Base-by-base conservation (phyloP, 805 yeast species). In the Wickerhamomyces chambardii region DNA sequence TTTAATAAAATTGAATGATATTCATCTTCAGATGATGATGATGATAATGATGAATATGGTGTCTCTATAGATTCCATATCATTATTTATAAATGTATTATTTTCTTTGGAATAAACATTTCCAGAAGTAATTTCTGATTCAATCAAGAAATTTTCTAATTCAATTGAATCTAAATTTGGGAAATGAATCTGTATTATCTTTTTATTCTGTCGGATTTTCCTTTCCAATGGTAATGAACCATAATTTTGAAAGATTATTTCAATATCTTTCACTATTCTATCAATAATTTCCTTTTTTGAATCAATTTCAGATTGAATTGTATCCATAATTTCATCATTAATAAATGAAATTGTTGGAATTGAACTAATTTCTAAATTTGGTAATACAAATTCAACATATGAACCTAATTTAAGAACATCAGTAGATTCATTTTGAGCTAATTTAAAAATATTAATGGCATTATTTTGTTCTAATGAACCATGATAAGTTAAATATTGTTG, bases 111-210 rank as follows among this genome's bases (percentile, higher is more conserved):
- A 42, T 58, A 55, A 15, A 81, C 75, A 17, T 66, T 56, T 2
- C 87, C 89, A 10, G 70, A 64, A 2, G 69, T 52, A 6, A 83
- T 72, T 17, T 73, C 81, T 40, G 73, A 63, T 30, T 82, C 92
- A 28, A 64, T 50, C 39, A 82, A 56, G 39, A 83, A 55, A 16
- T 43, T 40, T 45, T 78, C 80, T 45, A 83, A 71, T 44, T 75
- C 75, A 6, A 53, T 60, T 6, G 66, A 56, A 40, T 81, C 85
- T 39, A 81, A 68, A 51, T 81, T 83, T 25, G 90, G 86, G 59
- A 85, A 84, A 51, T 73, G 79, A 12, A 79, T 73, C 43, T 79
- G 60, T 34, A 76, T 55, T 22, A 64, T 7, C 10, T 4, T 2
- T 8, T 19, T 19, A 19, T 19, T 10, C 10, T n/a, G 58, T 11